phyloP scores from a whole-genome alignment of 192 early-diverging fungal species.

The Coemansia sp. region DNA sequence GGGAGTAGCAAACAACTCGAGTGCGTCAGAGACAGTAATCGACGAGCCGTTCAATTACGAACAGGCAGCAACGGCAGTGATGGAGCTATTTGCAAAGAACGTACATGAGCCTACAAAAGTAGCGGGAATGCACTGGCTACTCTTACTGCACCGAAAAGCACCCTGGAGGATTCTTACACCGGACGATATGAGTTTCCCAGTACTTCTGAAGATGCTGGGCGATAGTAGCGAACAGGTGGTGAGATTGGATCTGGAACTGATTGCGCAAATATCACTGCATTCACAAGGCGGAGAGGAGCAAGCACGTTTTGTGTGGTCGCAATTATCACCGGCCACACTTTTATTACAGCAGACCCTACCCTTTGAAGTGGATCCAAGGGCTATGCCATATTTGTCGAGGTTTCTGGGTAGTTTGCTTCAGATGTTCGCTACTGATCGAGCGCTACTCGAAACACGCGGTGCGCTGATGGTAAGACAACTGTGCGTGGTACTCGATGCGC shows the following conservation, averaged over 20 bases:
- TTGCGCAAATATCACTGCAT: slow-evolving; percentile 85
- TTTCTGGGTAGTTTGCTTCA: slow-evolving; percentile 90
- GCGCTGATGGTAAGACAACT: slow-evolving; percentile 92
- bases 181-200: slow-evolving; percentile 84
- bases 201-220: slow-evolving; percentile 85
- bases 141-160: slow-evolving; percentile 94
- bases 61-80: slow-evolving; percentile 75
- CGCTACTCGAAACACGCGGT: slow-evolving; percentile 85
- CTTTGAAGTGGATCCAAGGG: slow-evolving; percentile 9
- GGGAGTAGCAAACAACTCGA: background rate
- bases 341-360: background rate
- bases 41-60: slow-evolving; percentile 83
- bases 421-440: slow-evolving; percentile 85
- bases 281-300: slow-evolving; percentile 6
- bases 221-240: slow-evolving; percentile 96
- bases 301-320: background rate
- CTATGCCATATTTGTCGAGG: slow-evolving; percentile 66
- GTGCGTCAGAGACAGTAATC: background rate
- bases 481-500: slow-evolving; percentile 85
- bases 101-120: slow-evolving; percentile 92
- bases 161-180: slow-evolving; percentile 82
- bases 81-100: slow-evolving; percentile 64
- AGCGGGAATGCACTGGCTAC: slow-evolving; percentile 91
- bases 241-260: slow-evolving; percentile 83
- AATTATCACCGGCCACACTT: no score